Conservation (phyloP, 768 basidiomycete genomes). For the Lentinula edodes region DNA sequence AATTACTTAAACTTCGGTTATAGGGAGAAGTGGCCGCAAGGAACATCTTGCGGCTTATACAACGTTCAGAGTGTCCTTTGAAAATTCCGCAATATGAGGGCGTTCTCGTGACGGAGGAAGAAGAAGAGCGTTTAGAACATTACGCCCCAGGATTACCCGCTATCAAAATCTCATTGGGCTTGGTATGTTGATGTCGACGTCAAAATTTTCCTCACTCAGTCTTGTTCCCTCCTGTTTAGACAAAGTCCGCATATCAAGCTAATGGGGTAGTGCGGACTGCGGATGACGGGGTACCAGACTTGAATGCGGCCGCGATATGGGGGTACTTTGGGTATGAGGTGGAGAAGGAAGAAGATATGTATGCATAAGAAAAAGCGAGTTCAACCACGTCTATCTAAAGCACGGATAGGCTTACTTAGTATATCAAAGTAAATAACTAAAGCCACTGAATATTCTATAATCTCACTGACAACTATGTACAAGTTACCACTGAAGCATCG, state of each 20-base stretch:
- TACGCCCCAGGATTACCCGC: conserved; percentile 44
- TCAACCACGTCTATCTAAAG: too few relatives aligned
- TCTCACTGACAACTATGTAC: too few relatives aligned
- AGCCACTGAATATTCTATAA: too few relatives aligned
- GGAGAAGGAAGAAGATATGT: conserved; percentile 27
- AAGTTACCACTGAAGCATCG: too few relatives aligned
- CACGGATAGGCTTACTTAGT: too few relatives aligned
- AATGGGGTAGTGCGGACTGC: conserved; percentile 38
- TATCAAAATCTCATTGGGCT: conserved; percentile 60
- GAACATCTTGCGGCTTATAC: conserved; percentile 47
- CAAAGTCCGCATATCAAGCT: conserved; percentile 40
- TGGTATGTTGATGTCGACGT: conserved; percentile 28
- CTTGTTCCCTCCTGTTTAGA: conserved; percentile 18
- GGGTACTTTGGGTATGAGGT: conserved; percentile 34
- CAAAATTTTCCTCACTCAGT: neutral
- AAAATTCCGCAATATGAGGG: neutral
- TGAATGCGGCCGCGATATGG: conserved; percentile 45
- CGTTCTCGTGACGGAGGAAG: neutral
- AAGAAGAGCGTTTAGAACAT: conserved; percentile 28
- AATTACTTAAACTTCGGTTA: neutral
- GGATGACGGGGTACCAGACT: conserved; percentile 39
- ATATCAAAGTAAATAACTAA: too few relatives aligned
- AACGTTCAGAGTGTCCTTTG: conserved; percentile 10
- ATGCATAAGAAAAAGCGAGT: neutral
- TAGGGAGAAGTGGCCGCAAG: conserved; percentile 46